phyloP scores from a whole-genome alignment of 176 grass and related monocot genomes.

The Chrysopogon serrulatus region DNA sequence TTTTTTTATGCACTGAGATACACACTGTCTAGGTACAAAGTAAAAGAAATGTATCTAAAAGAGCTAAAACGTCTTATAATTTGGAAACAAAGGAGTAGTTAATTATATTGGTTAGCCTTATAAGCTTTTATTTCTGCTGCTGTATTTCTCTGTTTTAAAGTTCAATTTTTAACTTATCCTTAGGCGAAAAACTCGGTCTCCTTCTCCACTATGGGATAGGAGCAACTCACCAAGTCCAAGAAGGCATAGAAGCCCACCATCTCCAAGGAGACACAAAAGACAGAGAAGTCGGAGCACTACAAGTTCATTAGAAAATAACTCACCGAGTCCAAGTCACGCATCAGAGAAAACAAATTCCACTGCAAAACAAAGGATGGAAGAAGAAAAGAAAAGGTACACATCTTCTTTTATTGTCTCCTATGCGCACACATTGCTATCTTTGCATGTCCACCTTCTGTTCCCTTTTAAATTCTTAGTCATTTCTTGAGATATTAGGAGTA shows the following conservation, averaged over 20 bases:
- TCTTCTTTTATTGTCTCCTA: not conserved
- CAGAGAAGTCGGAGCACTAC: slow-evolving; percentile 38
- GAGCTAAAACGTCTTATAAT: too few species aligned
- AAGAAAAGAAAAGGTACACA: slow-evolving; percentile 37
- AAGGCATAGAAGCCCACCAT: slow-evolving; percentile 28
- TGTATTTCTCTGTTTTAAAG: not conserved
- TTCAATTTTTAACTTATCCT: not conserved
- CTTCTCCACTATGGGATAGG: slow-evolving; percentile 33
- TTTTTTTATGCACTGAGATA: too few species aligned
- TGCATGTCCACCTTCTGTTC: not conserved
- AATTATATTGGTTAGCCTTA: not conserved
- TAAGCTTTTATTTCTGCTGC: not conserved
- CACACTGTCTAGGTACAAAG: too few species aligned
- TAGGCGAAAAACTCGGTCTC: slow-evolving; percentile 33
- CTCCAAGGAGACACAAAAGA: slow-evolving; percentile 31
- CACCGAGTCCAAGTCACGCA: slow-evolving; percentile 19
- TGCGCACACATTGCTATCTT: not conserved
- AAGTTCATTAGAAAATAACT: slow-evolving; percentile 33
- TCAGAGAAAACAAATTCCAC: slow-evolving; percentile 26
- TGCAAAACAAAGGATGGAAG: slow-evolving; percentile 26
- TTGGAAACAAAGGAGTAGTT: too few species aligned
- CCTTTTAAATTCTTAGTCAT: not conserved
- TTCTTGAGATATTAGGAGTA: not conserved
- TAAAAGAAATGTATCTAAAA: too few species aligned
- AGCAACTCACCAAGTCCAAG: slow-evolving; percentile 28